Conservation (phyloP, 495 filamentous ascomycete genomes). For the Lichenothelia convexa region DNA sequence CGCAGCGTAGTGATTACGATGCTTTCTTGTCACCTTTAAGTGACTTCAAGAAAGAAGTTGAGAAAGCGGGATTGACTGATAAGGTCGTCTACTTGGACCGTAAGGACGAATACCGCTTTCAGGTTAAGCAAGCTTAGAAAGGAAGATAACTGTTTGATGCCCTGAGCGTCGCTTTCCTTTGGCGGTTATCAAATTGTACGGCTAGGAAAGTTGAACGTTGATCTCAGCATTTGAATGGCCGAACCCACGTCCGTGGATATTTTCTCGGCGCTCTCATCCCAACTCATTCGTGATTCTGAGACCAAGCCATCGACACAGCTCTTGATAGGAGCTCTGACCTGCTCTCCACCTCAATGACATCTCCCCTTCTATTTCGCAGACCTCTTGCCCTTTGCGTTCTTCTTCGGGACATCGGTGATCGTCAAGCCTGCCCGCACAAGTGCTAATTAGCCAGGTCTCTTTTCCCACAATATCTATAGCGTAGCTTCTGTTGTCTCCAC, state of each 20-base stretch:
- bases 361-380: constrained; percentile 5
- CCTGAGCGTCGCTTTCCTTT: too few relatives aligned
- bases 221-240: too few relatives aligned
- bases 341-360: not conserved
- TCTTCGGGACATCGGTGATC: constrained; percentile 61
- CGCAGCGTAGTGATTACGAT: constrained; percentile 34
- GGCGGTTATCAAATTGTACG: too few relatives aligned
- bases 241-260: too few relatives aligned
- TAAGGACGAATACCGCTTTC: constrained; percentile 38
- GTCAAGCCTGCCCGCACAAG: constrained; percentile 37
- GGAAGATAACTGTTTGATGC: too few relatives aligned
- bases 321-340: too few relatives aligned
- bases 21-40: constrained; percentile 38
- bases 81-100: constrained; percentile 45
- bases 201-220: too few relatives aligned
- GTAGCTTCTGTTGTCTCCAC: constrained; percentile 1
- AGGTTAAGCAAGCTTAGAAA: constrained; percentile 16
- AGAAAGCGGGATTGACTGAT: constrained; percentile 29
- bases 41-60: constrained; percentile 41
- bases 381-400: constrained; percentile 43
- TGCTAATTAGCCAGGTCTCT: constrained; percentile 16
- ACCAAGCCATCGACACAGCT: too few relatives aligned
- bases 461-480: too few relatives aligned
- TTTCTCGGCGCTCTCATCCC: not conserved
- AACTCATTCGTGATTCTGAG: not conserved